Percentiles rank a stretch among this genome's conserved stretches.
Conservation (phyloP, 2,329 filamentous ascomycete species). For the Nothophaeocryptopus gaeumannii region DNA sequence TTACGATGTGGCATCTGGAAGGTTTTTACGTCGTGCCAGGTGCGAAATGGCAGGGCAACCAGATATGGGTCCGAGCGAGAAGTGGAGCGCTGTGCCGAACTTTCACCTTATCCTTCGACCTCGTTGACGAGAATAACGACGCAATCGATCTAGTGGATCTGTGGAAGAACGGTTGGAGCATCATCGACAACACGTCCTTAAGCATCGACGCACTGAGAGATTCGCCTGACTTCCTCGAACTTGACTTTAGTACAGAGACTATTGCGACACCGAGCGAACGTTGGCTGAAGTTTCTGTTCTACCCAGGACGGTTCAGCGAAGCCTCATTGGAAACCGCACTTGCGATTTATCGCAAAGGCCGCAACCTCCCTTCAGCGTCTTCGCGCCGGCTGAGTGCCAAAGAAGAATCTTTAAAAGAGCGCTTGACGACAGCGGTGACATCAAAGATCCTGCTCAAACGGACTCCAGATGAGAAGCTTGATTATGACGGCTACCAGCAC, state of each 20-base stretch:
- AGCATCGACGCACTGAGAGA: conserved; percentile 41
- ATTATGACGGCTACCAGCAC: conserved; percentile 71
- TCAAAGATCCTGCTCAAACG: conserved; percentile 65
- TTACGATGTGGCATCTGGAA: conserved; percentile 52
- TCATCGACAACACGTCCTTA: conserved; percentile 43
- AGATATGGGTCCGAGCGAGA: conserved; percentile 52
- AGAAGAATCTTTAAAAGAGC: conserved; percentile 66
- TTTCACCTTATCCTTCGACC: conserved; percentile 70
- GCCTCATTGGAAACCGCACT: conserved; percentile 81
- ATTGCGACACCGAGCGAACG: conserved; percentile 55
- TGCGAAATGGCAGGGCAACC: conserved; percentile 39
- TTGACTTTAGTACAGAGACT: conserved; percentile 29
- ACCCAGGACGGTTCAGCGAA: conserved; percentile 75
- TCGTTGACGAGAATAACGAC: conserved; percentile 55
- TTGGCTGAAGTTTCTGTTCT: conserved; percentile 81
- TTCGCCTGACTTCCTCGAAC: conserved; percentile 36
- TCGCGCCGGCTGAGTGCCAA: conserved; percentile 44
- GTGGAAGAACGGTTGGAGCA: conserved; percentile 60
- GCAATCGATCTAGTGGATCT: conserved; percentile 59
- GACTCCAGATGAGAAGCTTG: conserved; percentile 61
- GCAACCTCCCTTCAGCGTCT: conserved; percentile 40
- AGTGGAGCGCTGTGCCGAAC: conserved; percentile 59
- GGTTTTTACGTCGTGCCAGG: conserved; percentile 45
- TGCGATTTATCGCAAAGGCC: conserved; percentile 71
- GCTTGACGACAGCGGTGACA: conserved; percentile 69